A percentile compares a stretch with the other conserved stretches of the same genome.
Conservation (phyloP, 164 flowering plant genomes). For the Vitis rotundifolia region DNA sequence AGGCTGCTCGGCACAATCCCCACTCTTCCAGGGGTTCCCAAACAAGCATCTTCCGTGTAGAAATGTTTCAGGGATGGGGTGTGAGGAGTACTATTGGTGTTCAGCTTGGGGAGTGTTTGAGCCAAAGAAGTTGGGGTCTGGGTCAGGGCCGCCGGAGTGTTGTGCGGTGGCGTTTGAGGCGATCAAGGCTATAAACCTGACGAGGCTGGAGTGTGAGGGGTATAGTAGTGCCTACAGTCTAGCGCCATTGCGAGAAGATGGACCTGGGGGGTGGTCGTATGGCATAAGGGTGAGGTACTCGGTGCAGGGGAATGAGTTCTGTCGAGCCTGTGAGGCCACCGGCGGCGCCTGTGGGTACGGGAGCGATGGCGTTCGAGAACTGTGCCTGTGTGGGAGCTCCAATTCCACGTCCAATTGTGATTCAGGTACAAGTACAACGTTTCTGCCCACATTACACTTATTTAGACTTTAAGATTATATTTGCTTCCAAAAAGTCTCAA, state of each 20-base stretch:
- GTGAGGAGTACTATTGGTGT: slow-evolving; percentile 78
- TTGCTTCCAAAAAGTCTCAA: no score
- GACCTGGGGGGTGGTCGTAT: slow-evolving; percentile 72
- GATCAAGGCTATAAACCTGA: slow-evolving; percentile 67
- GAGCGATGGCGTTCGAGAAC: slow-evolving; percentile 34
- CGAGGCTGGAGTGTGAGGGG: slow-evolving; percentile 68
- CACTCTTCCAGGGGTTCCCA: slow-evolving; percentile 90
- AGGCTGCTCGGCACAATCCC: slow-evolving; percentile 73
- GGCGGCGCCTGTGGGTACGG: slow-evolving; percentile 87
- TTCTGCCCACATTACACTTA: background rate
- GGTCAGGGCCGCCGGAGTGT: slow-evolving; percentile 74
- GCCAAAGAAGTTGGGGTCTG: slow-evolving; percentile 30
- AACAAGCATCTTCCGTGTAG: slow-evolving; percentile 73
- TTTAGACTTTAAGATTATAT: background rate
- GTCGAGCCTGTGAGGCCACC: slow-evolving; percentile 82
- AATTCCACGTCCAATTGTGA: slow-evolving; percentile 88
- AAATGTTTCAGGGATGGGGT: slow-evolving; percentile 88
- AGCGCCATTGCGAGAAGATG: slow-evolving; percentile 65
- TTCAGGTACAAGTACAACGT: slow-evolving; percentile 30
- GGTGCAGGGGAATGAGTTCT: slow-evolving; percentile 60
- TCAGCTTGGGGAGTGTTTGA: slow-evolving; percentile 62
- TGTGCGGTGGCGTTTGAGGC: slow-evolving; percentile 68
- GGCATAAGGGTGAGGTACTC: slow-evolving; percentile 83
- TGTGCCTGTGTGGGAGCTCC: slow-evolving; percentile 74
- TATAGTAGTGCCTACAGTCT: slow-evolving; percentile 84